Conservation (phyloP, 2,329 filamentous ascomycete species). For the Fusarium pseudoanthophilum region DNA sequence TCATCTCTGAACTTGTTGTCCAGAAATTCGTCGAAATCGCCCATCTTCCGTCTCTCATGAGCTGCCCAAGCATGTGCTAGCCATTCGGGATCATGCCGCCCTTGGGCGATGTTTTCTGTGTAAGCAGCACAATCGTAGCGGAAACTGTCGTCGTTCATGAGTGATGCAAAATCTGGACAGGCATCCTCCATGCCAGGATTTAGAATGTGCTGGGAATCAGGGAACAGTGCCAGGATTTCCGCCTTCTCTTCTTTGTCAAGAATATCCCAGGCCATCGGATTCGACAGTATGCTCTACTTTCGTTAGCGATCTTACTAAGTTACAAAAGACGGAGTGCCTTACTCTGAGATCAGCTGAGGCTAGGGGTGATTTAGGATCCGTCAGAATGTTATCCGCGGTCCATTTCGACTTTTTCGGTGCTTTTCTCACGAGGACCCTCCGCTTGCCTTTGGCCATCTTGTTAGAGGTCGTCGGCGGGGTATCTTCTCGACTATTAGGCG, state of each 20-base stretch:
- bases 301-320: neutral
- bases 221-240: conserved; percentile 54
- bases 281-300: conserved; percentile 51
- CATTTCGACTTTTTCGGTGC: conserved; percentile 49
- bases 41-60: conserved; percentile 59
- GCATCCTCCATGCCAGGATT: conserved; percentile 50
- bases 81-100: conserved; percentile 65
- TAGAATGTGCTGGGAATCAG: conserved; percentile 52
- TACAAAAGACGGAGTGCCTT: neutral
- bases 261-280: conserved; percentile 53
- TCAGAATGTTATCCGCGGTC: conserved; percentile 50
- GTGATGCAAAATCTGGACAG: conserved; percentile 54
- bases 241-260: conserved; percentile 49
- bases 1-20: conserved; percentile 57
- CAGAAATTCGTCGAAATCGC: conserved; percentile 62
- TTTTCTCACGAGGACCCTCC: conserved; percentile 38
- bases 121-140: conserved; percentile 59
- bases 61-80: conserved; percentile 63
- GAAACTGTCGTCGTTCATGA: conserved; percentile 60
- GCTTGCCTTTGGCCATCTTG: conserved; percentile 38
- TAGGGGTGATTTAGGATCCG: conserved; percentile 52
- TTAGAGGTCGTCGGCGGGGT: neutral
- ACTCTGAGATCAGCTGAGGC: conserved; percentile 53
- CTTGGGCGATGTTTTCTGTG: conserved; percentile 57
- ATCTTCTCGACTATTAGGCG: neutral